A percentile compares a stretch with the other conserved stretches of the same genome.
These are phyloP conservation scores for Mikania micrantha DNA, from an alignment of 129 eudicot genomes.

Conservation along the genomic window DNA sequence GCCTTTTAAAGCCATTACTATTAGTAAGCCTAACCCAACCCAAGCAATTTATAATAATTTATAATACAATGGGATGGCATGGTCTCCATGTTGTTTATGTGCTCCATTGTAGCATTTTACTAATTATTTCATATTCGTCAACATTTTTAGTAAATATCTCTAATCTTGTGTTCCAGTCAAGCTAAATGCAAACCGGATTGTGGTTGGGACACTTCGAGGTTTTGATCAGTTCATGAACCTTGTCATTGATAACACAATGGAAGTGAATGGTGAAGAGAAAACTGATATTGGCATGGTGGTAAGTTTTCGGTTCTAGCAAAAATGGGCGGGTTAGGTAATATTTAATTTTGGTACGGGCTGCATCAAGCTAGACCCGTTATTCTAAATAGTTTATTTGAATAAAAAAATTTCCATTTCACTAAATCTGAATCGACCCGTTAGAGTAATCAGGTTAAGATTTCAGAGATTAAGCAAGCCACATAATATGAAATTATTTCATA, in stretches of 20 bases:
- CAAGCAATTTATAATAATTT: not conserved
- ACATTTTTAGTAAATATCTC: not conserved
- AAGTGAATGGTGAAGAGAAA: slow-evolving; percentile 70
- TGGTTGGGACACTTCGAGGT: slow-evolving; percentile 49
- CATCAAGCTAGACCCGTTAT: not conserved
- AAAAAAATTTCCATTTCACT: no score
- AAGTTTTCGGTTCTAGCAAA: slow-evolving; percentile 14
- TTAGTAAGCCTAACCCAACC: not conserved
- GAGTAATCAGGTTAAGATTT: not conserved
- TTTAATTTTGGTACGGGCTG: not conserved
- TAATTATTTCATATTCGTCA: not conserved
- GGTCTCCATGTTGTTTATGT: not conserved
- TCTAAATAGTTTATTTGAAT: not conserved
- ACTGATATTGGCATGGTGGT: slow-evolving; percentile 97
- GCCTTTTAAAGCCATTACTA: no score
- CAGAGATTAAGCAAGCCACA: not conserved
- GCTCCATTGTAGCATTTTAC: not conserved
- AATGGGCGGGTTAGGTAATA: not conserved
- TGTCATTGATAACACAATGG: slow-evolving; percentile 47
- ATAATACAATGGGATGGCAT: not conserved
- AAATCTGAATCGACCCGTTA: not conserved
- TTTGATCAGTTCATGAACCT: slow-evolving; percentile 60
- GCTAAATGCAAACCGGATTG: slow-evolving; percentile 46
- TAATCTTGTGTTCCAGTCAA: slow-evolving; percentile 35
- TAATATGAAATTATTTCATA: not conserved